Base-by-base conservation (phyloP, 1,139 yeast genomes). In the Yarrowia galli region DNA sequence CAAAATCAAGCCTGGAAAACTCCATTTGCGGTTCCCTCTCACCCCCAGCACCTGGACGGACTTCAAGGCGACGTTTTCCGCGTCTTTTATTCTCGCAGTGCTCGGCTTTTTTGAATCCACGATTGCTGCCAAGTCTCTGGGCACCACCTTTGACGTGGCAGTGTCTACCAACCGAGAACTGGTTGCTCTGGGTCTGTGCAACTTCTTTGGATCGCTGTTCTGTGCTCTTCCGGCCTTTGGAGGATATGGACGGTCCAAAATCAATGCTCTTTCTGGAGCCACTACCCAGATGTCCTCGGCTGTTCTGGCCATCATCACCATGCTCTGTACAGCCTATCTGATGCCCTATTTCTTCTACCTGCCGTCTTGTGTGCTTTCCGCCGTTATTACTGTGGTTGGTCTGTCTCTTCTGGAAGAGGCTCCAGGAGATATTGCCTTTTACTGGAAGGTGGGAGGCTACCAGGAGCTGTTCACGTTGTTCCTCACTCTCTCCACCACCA, bases 161-260 rank as follows among this genome's bases (percentile, higher is more conserved):
- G 74, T 79, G 36, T 77, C 81, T 3, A 75, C 82, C 35, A 81
- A 81, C 71, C 78, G 97, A 87, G 70, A 88, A 89, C 45, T 83
- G 81, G 72, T 89, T 70, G 98, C 98, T 0, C 80, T 95, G 61
- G 99, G 99, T 0, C 79, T 85, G 23, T 86, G 90, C 65, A 95
- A 93, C 74, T 71, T 92, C 2, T 79, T 84, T 4, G 88, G 89
- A 1, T 85, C 92, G 1, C 70, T 86, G 23, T 87, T 91, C 73
- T 95, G 97, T 3, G 91, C 95, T 0, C 80, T 95, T 16, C 98
- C 99, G 0, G 87, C 97, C 0, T 93, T 93, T 82, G 99, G 99
- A 2, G 98, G 99, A 0, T 95, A 95, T 75, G 98, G 98, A 1
- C 84, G 99, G 75, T 89, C 96, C 45, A 93, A 91, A 74, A 88